Conservation (phyloP, 331 rosid genomes). For the Malus hybrid region DNA sequence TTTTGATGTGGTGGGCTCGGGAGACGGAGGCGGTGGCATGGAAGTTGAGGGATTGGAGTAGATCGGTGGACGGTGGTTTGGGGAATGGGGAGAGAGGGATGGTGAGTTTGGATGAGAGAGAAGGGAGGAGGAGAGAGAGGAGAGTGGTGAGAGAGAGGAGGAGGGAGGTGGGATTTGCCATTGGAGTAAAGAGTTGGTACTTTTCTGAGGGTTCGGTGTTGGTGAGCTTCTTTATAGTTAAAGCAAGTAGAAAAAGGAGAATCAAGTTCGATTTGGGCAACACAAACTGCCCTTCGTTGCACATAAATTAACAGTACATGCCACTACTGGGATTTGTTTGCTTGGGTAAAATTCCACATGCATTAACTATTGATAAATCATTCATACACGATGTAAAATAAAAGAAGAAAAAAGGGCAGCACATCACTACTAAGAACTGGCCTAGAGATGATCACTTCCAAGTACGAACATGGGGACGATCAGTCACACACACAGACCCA, state of each 20-base stretch:
- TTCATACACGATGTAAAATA: neutral
- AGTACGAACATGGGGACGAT: no score
- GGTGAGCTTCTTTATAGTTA: neutral
- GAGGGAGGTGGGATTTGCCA: constrained; percentile 25
- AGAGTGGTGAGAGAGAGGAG: constrained; percentile 19
- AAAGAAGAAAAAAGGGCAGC: no score
- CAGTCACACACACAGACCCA: no score
- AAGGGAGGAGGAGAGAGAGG: constrained; percentile 18
- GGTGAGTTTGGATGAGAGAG: constrained; percentile 11
- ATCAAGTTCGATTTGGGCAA: constrained; percentile 21
- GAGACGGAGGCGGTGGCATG: constrained; percentile 50
- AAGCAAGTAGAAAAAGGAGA: neutral
- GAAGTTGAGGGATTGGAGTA: constrained; percentile 31
- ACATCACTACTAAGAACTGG: no score
- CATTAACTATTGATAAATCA: neutral
- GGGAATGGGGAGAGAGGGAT: constrained; percentile 40
- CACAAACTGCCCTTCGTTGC: neutral
- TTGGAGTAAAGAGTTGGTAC: constrained; percentile 5
- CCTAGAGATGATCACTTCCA: no score
- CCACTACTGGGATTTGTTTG: neutral
- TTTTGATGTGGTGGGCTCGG: constrained; percentile 76
- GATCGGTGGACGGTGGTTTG: constrained; percentile 39
- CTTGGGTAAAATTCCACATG: neutral
- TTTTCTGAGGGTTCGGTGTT: neutral
- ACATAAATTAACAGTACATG: neutral